Conservation (phyloP, 192 early-diverging fungal species). For the Diversispora eburnea region DNA sequence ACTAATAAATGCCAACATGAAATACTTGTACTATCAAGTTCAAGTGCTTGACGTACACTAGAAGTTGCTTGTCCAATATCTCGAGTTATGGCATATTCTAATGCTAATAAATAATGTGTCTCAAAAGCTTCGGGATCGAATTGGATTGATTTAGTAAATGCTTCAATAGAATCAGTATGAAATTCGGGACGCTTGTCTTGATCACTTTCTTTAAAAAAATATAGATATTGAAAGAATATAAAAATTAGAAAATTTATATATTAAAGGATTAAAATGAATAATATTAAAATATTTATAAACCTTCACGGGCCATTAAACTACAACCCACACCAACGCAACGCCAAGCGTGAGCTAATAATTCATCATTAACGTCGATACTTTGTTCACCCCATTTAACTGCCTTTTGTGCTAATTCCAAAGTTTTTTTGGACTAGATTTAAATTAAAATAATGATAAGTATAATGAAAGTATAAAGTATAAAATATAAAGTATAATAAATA, state of each 20-base stretch:
- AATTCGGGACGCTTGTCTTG: constrained; percentile 59
- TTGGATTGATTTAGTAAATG: constrained; percentile 50
- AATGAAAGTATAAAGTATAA: neutral
- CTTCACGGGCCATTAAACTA: constrained; percentile 39
- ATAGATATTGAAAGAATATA: too few relatives aligned
- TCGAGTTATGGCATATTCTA: constrained; percentile 66
- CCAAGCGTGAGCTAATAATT: constrained; percentile 31
- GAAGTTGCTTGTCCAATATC: constrained; percentile 56
- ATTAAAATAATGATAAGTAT: neutral
- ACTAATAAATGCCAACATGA: constrained; percentile 76
- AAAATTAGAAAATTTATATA: neutral
- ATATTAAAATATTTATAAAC: constrained; percentile 23
- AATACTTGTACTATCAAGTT: constrained; percentile 50
- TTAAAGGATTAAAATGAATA: neutral
- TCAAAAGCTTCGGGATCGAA: constrained; percentile 52
- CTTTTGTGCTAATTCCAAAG: constrained; percentile 20
- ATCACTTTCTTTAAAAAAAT: constrained; percentile 44
- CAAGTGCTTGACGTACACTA: constrained; percentile 51
- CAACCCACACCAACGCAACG: constrained; percentile 38
- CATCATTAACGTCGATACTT: neutral
- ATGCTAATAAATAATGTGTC: constrained; percentile 61
- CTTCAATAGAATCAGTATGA: constrained; percentile 55
- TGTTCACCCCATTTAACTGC: constrained; percentile 5
- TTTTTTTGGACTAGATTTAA: neutral
- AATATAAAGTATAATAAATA: neutral